A percentile compares a stretch with the other conserved stretches of the same genome.
phyloP scores from a whole-genome alignment of 164 flowering plant genomes.

The Piper betle region DNA sequence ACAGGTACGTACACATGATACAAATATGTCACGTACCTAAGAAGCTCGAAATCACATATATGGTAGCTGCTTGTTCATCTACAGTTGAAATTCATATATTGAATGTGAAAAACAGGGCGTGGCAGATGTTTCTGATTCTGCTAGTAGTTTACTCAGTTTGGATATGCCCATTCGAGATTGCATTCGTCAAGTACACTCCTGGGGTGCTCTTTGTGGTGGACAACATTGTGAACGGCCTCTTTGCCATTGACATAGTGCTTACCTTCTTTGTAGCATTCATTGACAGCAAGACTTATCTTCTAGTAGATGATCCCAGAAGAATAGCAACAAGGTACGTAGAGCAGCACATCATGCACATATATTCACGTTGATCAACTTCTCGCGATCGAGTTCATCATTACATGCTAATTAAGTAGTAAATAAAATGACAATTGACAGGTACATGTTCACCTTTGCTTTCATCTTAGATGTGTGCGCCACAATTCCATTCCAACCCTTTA shows the following conservation, averaged over 20 bases:
- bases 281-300: constrained; percentile 55
- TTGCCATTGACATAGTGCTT: constrained; percentile 77
- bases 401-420: no score
- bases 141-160: constrained; percentile 87
- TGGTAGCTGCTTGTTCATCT: no score
- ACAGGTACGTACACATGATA: no score
- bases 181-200: constrained; percentile 57
- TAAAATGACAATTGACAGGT: constrained; percentile 65
- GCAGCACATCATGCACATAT: no score
- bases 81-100: no score
- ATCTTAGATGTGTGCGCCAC: constrained; percentile 85
- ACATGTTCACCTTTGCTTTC: constrained; percentile 87
- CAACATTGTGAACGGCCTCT: constrained; percentile 73
- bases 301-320: constrained; percentile 63
- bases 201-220: constrained; percentile 54
- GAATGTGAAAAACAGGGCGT: constrained; percentile 44
- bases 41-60: no score
- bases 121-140: constrained; percentile 78
- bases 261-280: no score
- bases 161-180: constrained; percentile 86
- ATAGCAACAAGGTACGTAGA: constrained; percentile 54
- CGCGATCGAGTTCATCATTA: no score
- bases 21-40: no score
- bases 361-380: no score
- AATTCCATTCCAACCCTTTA: constrained; percentile 68